Base-by-base conservation (phyloP, 768 basidiomycete genomes). In the Tylopilus vinaceipallidus region DNA sequence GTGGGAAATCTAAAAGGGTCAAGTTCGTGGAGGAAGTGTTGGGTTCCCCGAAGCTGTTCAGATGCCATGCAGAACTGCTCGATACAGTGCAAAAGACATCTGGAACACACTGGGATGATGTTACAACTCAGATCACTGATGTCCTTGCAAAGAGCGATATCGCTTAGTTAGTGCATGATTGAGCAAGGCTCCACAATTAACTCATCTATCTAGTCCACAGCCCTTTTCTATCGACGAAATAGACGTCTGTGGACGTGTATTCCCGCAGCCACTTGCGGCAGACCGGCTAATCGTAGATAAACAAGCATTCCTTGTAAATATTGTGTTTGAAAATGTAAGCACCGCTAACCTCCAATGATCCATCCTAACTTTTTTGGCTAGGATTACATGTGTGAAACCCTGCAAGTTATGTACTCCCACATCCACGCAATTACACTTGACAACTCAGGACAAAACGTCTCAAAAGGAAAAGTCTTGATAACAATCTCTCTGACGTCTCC, bases 21-120 rank as follows among this genome's bases (percentile, higher is more conserved):
- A 59, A 69, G 29, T 86, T 81, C 53, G 74, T 83, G 43, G 71
- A 73, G 33, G 71, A 78, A 40, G 80, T 83, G 13, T 76, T 85
- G 53, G 63, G 73, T 38, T 67, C 66, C 2, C 56, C 72, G 9
- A 62, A 66, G 9, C 50, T 67, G 5, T 73, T 75, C 45, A 60
- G 65, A 17, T 71, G 71, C 45, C 70, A 70, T 37, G 47, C 56
- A 17, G 67, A 71, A 30, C 62, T 85, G 7, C 61, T 74, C 2
- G 50, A 64, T 29, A 59, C 75, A 14, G 55, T 86, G 46, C 71
- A 76, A 47, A 62, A 69, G 14, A 69, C 76, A 6, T 63, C 72
- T 4, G 70, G 61, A 17, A 65, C 64, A 20, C 72, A 80, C 39
- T 86, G 84, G 84, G 78, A 80, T 46, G 60, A 70, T n/a, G 74